A percentile compares a stretch with the other conserved stretches of the same genome.
phyloP scores from a whole-genome alignment of 805 yeast species.

The Wickerhamiella domercqiae region DNA sequence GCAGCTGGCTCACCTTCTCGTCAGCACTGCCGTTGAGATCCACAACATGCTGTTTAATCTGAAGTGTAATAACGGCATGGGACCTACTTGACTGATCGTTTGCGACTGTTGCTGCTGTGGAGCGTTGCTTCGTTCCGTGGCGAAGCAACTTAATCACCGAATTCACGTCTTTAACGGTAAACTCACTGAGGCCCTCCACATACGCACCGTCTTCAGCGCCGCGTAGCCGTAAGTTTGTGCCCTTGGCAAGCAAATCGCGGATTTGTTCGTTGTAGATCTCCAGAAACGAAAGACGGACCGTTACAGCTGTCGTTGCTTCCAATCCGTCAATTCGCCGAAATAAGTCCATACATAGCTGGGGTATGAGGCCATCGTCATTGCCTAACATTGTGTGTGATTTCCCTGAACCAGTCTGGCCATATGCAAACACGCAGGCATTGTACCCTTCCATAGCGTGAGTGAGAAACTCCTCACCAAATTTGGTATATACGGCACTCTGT shows the following conservation, averaged over 20 bases:
- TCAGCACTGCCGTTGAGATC: conserved; percentile 23
- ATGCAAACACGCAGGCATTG: conserved; percentile 60
- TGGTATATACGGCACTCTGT: conserved; percentile 37
- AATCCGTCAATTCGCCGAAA: conserved; percentile 30
- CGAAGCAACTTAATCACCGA: conserved; percentile 35
- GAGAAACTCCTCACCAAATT: conserved; percentile 44
- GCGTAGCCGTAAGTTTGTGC: conserved; percentile 26
- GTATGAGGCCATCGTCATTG: conserved; percentile 47
- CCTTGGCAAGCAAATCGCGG: conserved; percentile 36
- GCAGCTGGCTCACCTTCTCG: conserved; percentile 43
- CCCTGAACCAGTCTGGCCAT: conserved; percentile 77
- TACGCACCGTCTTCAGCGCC: conserved; percentile 63
- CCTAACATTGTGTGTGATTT: conserved; percentile 77
- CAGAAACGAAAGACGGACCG: conserved; percentile 43
- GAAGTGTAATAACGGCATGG: conserved; percentile 60
- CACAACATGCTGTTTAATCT: conserved; percentile 40
- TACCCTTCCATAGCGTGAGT: conserved; percentile 53
- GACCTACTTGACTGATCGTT: conserved; percentile 63
- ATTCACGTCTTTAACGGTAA: conserved; percentile 30
- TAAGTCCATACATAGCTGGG: conserved; percentile 40
- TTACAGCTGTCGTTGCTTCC: conserved; percentile 26
- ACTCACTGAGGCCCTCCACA: conserved; percentile 51
- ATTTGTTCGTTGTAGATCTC: conserved; percentile 72
- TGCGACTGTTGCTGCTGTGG: conserved; percentile 60
- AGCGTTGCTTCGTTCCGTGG: conserved; percentile 40